Base-by-base conservation (phyloP, 768 basidiomycete genomes). In the Tephrocybe sp. region DNA sequence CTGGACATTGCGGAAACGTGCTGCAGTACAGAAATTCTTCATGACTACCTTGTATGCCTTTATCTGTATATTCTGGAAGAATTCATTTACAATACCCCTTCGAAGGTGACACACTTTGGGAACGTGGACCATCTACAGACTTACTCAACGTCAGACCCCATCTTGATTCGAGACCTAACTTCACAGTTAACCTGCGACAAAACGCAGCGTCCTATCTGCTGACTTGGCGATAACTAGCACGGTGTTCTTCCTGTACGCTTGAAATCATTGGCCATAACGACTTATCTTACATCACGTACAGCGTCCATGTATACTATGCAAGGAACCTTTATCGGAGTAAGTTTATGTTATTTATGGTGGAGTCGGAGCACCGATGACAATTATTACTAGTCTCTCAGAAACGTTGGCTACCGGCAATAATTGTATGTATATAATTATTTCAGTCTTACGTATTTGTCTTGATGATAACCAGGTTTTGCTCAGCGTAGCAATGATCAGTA, bases 1-100 rank as follows among this genome's bases (percentile, higher is more conserved):
- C 39, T 57, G 8, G 55, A 59, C 35, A 41, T 57, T 6, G 41
- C 48, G 4, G 55, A 59, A 12, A 59, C 58, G 11, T 54, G 53
- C 14, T 57, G 53, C n/a, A 48, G 31, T 10, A 55, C 45, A 11
- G 26, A 16, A n/a, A 39, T 54, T 5, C 20, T 60, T 2, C 58
- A 52, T 36, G 10, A 60, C 39, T 60, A 60, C 33, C 38, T 54
- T 12, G 58, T 60, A 38, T 23, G 12, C 10, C 20, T 7, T 31
- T 1, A 31, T 17, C 26, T 26, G 26, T 26, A 7, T 23, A 23
- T 13, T 8, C 9, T 22, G 19, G 19, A 5, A 12, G 1, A 9
- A 5, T 1, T 41, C 6, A 9, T 7, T 7, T 31, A 9, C 26
- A 6, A 17, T 14, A 14, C 14, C 19, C 30, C 4, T 26, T 1